A percentile compares a stretch with the other conserved stretches of the same genome.
phyloP scores from a whole-genome alignment of 1,284 basidiomycete genomes.

The Marasmius fiardii region DNA sequence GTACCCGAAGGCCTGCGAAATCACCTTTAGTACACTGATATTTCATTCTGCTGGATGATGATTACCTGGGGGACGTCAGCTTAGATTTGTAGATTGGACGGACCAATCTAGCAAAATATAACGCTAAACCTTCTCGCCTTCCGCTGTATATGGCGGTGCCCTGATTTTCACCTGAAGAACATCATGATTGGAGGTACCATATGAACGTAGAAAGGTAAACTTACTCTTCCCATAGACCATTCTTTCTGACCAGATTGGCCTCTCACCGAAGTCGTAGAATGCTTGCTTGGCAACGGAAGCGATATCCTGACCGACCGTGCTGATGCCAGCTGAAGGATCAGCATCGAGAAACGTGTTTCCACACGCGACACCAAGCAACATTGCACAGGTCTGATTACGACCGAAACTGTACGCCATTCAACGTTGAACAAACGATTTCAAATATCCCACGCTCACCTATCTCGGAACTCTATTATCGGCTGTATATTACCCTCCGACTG shows the following conservation, averaged over 20 bases:
- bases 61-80: slow-evolving; percentile 61
- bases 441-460: slow-evolving; percentile 45
- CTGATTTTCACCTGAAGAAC: slow-evolving; percentile 53
- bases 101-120: slow-evolving; percentile 85
- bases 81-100: slow-evolving; percentile 87
- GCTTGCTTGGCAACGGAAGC: slow-evolving; percentile 71
- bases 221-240: slow-evolving; percentile 58
- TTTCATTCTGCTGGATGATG: slow-evolving; percentile 16
- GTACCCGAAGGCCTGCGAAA: slow-evolving; percentile 37
- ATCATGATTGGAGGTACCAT: background rate
- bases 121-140: slow-evolving; percentile 84
- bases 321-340: slow-evolving; percentile 44
- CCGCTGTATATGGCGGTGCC: slow-evolving; percentile 83
- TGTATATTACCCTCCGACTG: slow-evolving; percentile 66
- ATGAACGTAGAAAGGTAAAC: slow-evolving; percentile 4
- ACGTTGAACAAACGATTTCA: background rate
- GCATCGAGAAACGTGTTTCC: slow-evolving; percentile 73
- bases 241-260: slow-evolving; percentile 76
- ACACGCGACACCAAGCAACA: slow-evolving; percentile 80
- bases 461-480: slow-evolving; percentile 69
- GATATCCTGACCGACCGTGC: slow-evolving; percentile 55
- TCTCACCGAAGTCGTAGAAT: slow-evolving; percentile 82
- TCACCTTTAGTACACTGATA: slow-evolving; percentile 8
- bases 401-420: slow-evolving; percentile 58
- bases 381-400: slow-evolving; percentile 86